Conservation (phyloP, 2,329 filamentous ascomycete species). For the Arthrobotrys musiformis region DNA sequence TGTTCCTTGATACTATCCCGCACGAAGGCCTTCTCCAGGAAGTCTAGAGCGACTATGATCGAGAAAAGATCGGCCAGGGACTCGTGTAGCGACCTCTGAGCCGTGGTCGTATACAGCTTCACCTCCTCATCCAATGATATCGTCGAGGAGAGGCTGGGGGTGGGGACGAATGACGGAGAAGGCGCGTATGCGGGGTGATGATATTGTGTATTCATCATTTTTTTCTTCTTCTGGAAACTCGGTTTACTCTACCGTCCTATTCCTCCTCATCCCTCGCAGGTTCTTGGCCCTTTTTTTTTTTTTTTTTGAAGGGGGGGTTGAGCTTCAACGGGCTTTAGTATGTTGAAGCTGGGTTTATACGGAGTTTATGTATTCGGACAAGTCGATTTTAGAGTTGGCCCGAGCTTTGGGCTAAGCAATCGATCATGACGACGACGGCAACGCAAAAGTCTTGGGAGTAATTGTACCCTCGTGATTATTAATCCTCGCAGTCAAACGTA, state of each 20-base stretch:
- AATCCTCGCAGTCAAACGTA: too few species aligned
- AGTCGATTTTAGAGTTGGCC: slow-evolving; percentile 52
- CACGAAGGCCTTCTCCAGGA: slow-evolving; percentile 94
- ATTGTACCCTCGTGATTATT: too few species aligned
- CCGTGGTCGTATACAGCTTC: slow-evolving; percentile 84
- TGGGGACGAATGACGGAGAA: slow-evolving; percentile 59
- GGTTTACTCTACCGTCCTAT: too few species aligned
- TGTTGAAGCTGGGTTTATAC: slow-evolving; percentile 33
- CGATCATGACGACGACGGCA: slow-evolving; percentile 23
- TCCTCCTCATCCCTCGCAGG: too few species aligned
- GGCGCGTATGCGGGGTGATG: slow-evolving; percentile 59
- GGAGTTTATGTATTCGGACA: slow-evolving; percentile 29
- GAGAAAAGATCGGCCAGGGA: slow-evolving; percentile 97
- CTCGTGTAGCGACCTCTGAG: slow-evolving; percentile 92
- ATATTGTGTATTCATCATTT: slow-evolving; percentile 57
- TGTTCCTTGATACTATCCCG: slow-evolving; percentile 91
- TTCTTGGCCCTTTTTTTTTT: too few species aligned
- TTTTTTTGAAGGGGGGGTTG: too few species aligned
- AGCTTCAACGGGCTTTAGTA: slow-evolving; percentile 30
- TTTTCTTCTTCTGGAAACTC: too few species aligned
- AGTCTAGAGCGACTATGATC: slow-evolving; percentile 94
- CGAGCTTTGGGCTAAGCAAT: slow-evolving; percentile 42
- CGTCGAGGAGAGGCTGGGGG: slow-evolving; percentile 57
- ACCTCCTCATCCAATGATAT: slow-evolving; percentile 76
- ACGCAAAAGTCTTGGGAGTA: slow-evolving; percentile 31